Percentiles rank a stretch among this genome's conserved stretches.
Evolutionary conservation across 305 asterid genomes (phyloP).

Genomic region (Fraxinus sp.): DNA sequence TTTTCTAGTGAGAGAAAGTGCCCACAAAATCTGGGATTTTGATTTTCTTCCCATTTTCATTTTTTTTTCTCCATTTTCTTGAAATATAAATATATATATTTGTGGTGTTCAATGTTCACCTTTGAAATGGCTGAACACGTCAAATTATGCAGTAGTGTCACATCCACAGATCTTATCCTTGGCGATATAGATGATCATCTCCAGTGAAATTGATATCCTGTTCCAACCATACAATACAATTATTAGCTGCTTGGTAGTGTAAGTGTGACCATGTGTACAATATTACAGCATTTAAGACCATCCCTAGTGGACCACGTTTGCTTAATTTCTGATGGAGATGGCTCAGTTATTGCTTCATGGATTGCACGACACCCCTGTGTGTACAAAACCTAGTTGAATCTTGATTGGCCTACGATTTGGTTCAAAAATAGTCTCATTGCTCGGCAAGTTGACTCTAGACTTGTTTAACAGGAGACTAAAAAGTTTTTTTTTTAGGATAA

Average conservation of each 20-base stretch:
- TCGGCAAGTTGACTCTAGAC: neutral
- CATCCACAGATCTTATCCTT: conserved; percentile 49
- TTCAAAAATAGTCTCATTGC: neutral
- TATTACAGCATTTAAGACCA: neutral
- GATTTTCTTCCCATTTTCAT: neutral
- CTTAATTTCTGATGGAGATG: neutral
- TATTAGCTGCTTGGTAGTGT: conserved; percentile 14
- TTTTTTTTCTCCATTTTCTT: neutral
- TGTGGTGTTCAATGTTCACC: neutral
- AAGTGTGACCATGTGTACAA: neutral
- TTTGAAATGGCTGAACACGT: conserved; percentile 26
- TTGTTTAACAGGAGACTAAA: neutral
- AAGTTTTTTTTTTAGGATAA: neutral
- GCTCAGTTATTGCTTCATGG: conserved; percentile 5
- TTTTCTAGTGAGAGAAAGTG: conserved; percentile 23
- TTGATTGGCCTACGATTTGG: neutral
- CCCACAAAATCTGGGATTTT: conserved; percentile 40
- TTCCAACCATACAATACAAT: conserved; percentile 29
- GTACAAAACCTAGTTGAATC: neutral
- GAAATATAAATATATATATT: conserved; percentile 10
- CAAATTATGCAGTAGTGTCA: conserved; percentile 32
- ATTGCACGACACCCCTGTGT: neutral
- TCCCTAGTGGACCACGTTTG: conserved; percentile 5
- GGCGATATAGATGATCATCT: conserved; percentile 39
- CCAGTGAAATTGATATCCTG: conserved; percentile 45